Evolutionary conservation across 371 early-diverging fungal species (phyloP), one percentile per base, ranked within the genome.

Genomic region (Coemansia sp.): DNA sequence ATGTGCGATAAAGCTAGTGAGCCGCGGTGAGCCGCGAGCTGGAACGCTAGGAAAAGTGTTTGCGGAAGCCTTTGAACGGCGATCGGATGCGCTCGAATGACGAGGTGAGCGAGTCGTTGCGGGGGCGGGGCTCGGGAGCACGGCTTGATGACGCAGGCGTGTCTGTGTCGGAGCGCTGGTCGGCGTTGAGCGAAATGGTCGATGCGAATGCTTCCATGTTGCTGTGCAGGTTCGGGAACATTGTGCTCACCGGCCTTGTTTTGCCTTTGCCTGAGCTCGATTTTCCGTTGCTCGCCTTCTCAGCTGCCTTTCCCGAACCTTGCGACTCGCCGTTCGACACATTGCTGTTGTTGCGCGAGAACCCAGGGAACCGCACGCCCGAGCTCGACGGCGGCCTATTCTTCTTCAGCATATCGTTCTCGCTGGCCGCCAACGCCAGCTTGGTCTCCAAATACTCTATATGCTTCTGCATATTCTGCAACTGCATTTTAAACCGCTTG

Each of bases 401-500:
- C 62, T 63, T 61, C 66, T 59, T 75, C 21, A 76, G 63, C 53
- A 60, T 60, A 13, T 76, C 77, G 64, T 76, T 76, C 39, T 76
- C 77, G 60, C 72, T 76, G 54, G 68, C 65, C 10, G 72, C 68
- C 62, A 71, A 34, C 5, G 72, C 72, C 10, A 76, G 69, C 69
- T 76, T 76, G 51, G 68, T 76, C 61, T 78, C 75, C 6, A 78
- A 71, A 22, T 70, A 68, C 71, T 74, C 71, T 10, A 78, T 63
- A 58, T 78, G 79, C 64, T 74, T 73, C 57, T 78, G 79, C 71
- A 78, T 69, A 63, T 74, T 78, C 60, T 78, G 75, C 47, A 78
- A 53, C 68, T 74, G 70, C 13, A 78, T 48, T 69, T 78, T 78
- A 64, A 69, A 74, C 53, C 79, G 67, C 67, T 71, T 74, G 60